A percentile compares a stretch with the other conserved stretches of the same genome.
phyloP scores from a whole-genome alignment of 140 eudicot species.

The Oenanthe javanica region DNA sequence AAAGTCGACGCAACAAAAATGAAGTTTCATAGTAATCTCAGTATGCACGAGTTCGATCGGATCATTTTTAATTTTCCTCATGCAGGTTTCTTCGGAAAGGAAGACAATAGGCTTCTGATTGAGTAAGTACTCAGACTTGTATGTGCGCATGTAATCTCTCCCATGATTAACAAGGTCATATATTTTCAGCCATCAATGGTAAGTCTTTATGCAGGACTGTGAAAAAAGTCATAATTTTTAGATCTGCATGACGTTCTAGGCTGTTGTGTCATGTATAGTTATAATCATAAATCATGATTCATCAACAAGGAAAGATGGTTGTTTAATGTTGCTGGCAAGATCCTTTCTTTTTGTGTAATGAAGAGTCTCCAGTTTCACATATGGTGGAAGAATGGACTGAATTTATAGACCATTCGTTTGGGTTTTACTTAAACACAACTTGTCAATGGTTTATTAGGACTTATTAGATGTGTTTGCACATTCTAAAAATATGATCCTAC shows the following conservation, averaged over 20 bases:
- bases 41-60: slow-evolving; percentile 20
- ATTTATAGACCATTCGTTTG: not conserved
- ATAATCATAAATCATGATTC: not conserved
- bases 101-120: slow-evolving; percentile 5
- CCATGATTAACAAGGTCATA: not conserved
- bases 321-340: not conserved
- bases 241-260: not conserved
- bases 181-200: not conserved
- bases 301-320: not conserved
- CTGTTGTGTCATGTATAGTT: not conserved
- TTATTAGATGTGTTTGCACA: not conserved
- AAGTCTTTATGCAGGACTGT: not conserved
- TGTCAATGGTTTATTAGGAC: not conserved
- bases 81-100: slow-evolving; percentile 16
- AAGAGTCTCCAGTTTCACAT: not conserved
- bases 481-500: not conserved
- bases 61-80: slow-evolving; percentile 47
- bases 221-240: not conserved
- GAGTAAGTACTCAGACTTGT: slow-evolving; percentile 10
- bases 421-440: not conserved
- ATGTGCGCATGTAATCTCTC: not conserved
- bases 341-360: not conserved
- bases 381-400: not conserved
- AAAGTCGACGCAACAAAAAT: slow-evolving; percentile 33
- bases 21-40: slow-evolving; percentile 15